phyloP scores from a whole-genome alignment of 306 rosid species.

The Cucumis hystrix region DNA sequence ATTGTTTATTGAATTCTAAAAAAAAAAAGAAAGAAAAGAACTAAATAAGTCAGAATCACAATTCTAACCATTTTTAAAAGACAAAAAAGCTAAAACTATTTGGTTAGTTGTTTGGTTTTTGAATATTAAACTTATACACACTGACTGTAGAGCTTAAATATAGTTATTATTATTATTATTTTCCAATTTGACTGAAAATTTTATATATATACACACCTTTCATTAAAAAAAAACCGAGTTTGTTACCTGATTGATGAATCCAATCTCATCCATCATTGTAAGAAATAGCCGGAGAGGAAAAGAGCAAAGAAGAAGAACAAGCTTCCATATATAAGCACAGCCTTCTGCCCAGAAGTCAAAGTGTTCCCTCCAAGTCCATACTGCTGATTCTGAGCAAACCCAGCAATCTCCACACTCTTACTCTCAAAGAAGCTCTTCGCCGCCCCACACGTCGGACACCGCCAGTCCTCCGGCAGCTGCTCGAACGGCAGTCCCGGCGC shows the following conservation, averaged over 20 bases:
- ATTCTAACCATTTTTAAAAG: too few relatives aligned
- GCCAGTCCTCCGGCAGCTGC: slow-evolving; percentile 87
- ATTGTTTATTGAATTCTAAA: too few relatives aligned
- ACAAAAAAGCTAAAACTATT: too few relatives aligned
- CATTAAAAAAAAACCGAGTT: background rate
- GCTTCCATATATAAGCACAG: slow-evolving; percentile 66
- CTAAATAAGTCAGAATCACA: too few relatives aligned
- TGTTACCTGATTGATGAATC: background rate
- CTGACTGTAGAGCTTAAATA: too few relatives aligned
- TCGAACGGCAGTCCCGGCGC: slow-evolving; percentile 67
- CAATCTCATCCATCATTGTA: slow-evolving; percentile 34
- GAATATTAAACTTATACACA: too few relatives aligned
- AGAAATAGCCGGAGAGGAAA: slow-evolving; percentile 76
- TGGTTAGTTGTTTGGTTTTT: too few relatives aligned
- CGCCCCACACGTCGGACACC: slow-evolving; percentile 97
- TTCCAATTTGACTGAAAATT: too few relatives aligned
- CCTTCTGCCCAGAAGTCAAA: slow-evolving; percentile 80
- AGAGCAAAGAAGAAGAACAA: slow-evolving; percentile 63
- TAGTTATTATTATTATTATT: too few relatives aligned
- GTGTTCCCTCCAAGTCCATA: slow-evolving; percentile 84
- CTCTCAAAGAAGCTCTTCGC: slow-evolving; percentile 68
- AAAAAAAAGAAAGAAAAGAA: too few relatives aligned
- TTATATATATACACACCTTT: too few relatives aligned
- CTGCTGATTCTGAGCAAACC: slow-evolving; percentile 91
- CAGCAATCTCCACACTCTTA: slow-evolving; percentile 88